phyloP scores from a whole-genome alignment of 352 stramenopile genomes.

The Pythium biforme region DNA sequence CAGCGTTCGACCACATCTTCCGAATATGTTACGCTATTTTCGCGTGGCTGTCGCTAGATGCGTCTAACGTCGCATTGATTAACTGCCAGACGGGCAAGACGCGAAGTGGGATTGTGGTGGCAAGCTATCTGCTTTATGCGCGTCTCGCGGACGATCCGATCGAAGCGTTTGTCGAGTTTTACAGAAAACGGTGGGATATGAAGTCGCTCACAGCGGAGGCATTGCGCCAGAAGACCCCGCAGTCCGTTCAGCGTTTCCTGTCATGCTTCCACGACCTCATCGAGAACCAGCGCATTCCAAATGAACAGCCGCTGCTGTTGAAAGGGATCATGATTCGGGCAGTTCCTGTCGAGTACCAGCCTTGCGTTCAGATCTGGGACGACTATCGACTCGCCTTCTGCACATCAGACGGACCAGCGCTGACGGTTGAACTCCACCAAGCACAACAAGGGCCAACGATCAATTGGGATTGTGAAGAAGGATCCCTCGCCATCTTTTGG shows the following conservation, averaged over 20 bases:
- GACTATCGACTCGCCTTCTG: slow-evolving; percentile 73
- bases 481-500: slow-evolving; percentile 79
- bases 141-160: slow-evolving; percentile 61
- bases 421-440: not conserved
- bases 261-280: slow-evolving; percentile 62
- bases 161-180: slow-evolving; percentile 92
- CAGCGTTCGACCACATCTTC: slow-evolving; percentile 82
- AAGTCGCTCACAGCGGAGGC: slow-evolving; percentile 58
- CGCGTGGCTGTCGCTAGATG: slow-evolving; percentile 87
- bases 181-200: slow-evolving; percentile 79
- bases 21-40: slow-evolving; percentile 92
- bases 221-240: slow-evolving; percentile 63
- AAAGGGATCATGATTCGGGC: slow-evolving; percentile 77
- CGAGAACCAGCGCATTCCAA: slow-evolving; percentile 47
- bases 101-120: slow-evolving; percentile 90
- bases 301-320: slow-evolving; percentile 65
- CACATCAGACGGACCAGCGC: slow-evolving; percentile 29
- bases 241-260: slow-evolving; percentile 76
- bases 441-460: slow-evolving; percentile 37
- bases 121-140: slow-evolving; percentile 92
- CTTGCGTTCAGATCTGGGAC: slow-evolving; percentile 84
- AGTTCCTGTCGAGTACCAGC: slow-evolving; percentile 68
- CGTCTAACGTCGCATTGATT: slow-evolving; percentile 79
- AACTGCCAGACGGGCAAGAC: slow-evolving; percentile 94
- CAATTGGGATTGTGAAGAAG: slow-evolving; percentile 80